phyloP scores from a whole-genome alignment of 805 yeast species.

The Wilhelminamyces savonicus region DNA sequence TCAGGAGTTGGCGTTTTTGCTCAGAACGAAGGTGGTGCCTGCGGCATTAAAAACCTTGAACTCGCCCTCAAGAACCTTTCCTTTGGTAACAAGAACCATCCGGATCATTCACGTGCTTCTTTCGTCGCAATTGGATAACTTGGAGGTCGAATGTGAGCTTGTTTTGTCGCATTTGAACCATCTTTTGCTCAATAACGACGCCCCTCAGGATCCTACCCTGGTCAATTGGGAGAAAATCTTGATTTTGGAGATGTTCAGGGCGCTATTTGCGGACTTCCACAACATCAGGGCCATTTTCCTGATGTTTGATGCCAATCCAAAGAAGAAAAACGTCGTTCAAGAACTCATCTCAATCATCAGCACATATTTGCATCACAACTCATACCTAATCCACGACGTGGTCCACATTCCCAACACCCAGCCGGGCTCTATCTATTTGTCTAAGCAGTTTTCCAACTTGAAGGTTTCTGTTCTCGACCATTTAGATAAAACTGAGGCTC shows the following conservation, averaged over 20 bases:
- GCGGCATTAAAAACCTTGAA: slow-evolving; percentile 59
- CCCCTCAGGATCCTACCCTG: slow-evolving; percentile 25
- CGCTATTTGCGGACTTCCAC: slow-evolving; percentile 50
- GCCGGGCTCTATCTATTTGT: slow-evolving; percentile 23
- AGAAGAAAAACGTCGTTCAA: slow-evolving; percentile 53
- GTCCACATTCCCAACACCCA: slow-evolving; percentile 5
- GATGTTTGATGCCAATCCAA: slow-evolving; percentile 52
- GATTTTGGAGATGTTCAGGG: slow-evolving; percentile 66
- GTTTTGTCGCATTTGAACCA: slow-evolving; percentile 71
- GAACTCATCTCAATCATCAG: slow-evolving; percentile 41
- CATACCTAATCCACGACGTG: slow-evolving; percentile 10
- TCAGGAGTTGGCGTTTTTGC: slow-evolving; percentile 57
- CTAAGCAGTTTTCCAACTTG: slow-evolving; percentile 37
- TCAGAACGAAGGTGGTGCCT: slow-evolving; percentile 70
- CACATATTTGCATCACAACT: slow-evolving; percentile 16
- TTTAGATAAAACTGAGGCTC: slow-evolving; percentile 77
- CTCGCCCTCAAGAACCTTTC: slow-evolving; percentile 48
- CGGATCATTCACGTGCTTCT: slow-evolving; percentile 63
- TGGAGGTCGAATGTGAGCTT: slow-evolving; percentile 77
- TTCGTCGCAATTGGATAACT: slow-evolving; percentile 46
- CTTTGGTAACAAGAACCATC: slow-evolving; percentile 68
- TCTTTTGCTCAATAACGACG: slow-evolving; percentile 52
- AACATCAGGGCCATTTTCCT: slow-evolving; percentile 47
- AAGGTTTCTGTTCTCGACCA: slow-evolving; percentile 63
- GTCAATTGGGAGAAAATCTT: slow-evolving; percentile 65